Evolutionary conservation across 768 basidiomycete genomes (phyloP), one percentile per base, ranked within the genome.

Genomic region (Mrakia hoshinonis): DNA sequence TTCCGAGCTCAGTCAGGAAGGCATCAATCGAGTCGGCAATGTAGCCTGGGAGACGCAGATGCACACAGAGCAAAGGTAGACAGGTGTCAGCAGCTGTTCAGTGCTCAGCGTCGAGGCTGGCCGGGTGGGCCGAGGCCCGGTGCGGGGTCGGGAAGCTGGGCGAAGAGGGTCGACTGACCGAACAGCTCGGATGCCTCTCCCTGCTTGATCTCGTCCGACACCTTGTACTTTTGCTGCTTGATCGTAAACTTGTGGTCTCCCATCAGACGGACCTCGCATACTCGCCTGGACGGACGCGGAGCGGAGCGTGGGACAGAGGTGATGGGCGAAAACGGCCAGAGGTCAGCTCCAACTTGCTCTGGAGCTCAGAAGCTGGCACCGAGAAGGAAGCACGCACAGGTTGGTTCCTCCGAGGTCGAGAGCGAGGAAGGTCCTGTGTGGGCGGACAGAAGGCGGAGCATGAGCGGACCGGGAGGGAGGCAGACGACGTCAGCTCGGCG

Each of bases 361-460:
- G 22, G 20, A 62, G n/a, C 22, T 18, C 29, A 7, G 20, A 10
- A 47, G 38, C 15, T 34, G 34, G 38, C 11, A 15, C 26, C 22
- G 39, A 26, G 1, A 47, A 4, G 9, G 18, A 39, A 6, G 10
- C 22, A 52, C 89, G 78, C 80, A 96, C 90, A 99, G 84, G 79
- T 99, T 99, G 29, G 96, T 99, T 69, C 96, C 96, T 49, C 96
- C 96, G 24, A 99, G 85, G 82, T 99, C 95, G 24, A 98, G 84
- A 4, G 96, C 94, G 67, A 98, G 86, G 81, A 96, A 99, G 7
- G 92, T 95, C 55, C 93, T 96, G 76, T 62, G 64, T 55, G 38
- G 34, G 15, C 67, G 43, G n/a, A n/a, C n/a, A n/a, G n/a, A n/a
- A n/a, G n/a, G n/a, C n/a, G n/a, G n/a, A n/a, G n/a, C n/a, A n/a